Base-by-base conservation (phyloP, 106 monocot genomes). In the Apostasia ramifera region DNA sequence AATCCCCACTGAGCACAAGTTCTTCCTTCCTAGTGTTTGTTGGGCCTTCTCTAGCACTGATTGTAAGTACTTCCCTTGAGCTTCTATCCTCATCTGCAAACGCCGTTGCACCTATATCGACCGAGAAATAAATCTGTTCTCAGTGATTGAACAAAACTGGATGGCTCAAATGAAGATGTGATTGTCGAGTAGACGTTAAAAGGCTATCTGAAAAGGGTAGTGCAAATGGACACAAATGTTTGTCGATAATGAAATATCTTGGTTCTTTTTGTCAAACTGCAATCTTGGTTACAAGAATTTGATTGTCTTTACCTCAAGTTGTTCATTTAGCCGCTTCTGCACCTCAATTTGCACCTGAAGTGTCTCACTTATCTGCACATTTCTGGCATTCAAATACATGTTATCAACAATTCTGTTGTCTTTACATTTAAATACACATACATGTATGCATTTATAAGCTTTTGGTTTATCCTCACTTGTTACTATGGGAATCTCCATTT, bases 261-360 rank as follows among this genome's bases (percentile, higher is more conserved):
- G n/a, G n/a, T n/a, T n/a, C n/a, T n/a, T n/a, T n/a, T 0, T 8
- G 44, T 44, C 62, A 63, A 12, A 15, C 38, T 4, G 3, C 9
- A 68, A 40, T 8, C 51, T 50, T 6, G 8, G 11, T 68, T 2
- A 52, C 7, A 15, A 49, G 1, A n/a, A 46, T 46, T 39, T 47
- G 47, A 49, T 47, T 48, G 26, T 3, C 8, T n/a, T 60, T 70
- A 92, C 92, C 92, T 92, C 92, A 69, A 92, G 85, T 67, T 92
- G 92, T 57, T 92, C 92, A 53, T 92, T 78, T n/a, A 92, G 74
- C 71, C 70, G 78, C 69, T 66, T 80, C 57, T 92, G 92, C 63
- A 88, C 92, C 76, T 92, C 88, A 67, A 88, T 88, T 79, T 92
- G 88, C 88, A 92, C 80, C 71, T 81, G 85, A 40, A 92, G 76